These are phyloP conservation scores for Fonsecaea monophora DNA, from an alignment of 2,329 filamentous ascomycete species.

Conservation along the genomic window DNA sequence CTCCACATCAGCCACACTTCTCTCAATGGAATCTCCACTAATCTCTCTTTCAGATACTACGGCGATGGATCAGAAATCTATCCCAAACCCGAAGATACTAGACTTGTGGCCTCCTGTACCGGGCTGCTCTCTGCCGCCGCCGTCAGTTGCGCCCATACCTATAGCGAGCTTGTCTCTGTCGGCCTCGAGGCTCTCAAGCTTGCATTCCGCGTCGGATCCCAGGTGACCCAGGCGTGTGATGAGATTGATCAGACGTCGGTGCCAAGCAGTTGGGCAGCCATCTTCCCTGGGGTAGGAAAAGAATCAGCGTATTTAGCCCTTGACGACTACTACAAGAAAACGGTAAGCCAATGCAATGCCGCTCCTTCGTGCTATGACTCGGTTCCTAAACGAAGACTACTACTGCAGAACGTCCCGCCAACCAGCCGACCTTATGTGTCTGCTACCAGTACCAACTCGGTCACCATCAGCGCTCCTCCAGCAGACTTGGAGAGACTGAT, in stretches of 20 bases:
- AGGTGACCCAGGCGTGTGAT: constrained; percentile 1
- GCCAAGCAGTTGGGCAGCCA: constrained; percentile 7
- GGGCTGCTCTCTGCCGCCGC: constrained; percentile 9
- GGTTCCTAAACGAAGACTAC: neutral
- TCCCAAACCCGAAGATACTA: constrained; percentile 10
- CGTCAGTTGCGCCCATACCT: constrained; percentile 8
- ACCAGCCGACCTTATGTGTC: constrained; percentile 10
- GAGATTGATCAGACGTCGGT: constrained; percentile 3
- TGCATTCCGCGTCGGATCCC: constrained; percentile 4
- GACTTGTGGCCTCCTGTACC: constrained; percentile 11
- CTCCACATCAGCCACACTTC: neutral
- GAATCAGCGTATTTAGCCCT: constrained; percentile 1
- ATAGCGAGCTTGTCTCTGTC: constrained; percentile 5
- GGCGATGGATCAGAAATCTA: constrained; percentile 7
- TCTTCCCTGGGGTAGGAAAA: constrained; percentile 7
- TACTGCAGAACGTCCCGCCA: constrained; percentile 2
- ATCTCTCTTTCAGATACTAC: neutral
- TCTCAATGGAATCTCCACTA: neutral
- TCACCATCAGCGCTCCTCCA: constrained; percentile 17
- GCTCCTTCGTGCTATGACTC: neutral
- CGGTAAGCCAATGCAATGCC: neutral
- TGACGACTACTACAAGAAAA: neutral
- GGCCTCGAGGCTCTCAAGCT: constrained; percentile 9
- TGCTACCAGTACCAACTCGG: constrained; percentile 15
- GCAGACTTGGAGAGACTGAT: constrained; percentile 2